Evolutionary conservation across 2,329 filamentous ascomycete species (phyloP).

Genomic region (Cordyceps fumosorosea): DNA sequence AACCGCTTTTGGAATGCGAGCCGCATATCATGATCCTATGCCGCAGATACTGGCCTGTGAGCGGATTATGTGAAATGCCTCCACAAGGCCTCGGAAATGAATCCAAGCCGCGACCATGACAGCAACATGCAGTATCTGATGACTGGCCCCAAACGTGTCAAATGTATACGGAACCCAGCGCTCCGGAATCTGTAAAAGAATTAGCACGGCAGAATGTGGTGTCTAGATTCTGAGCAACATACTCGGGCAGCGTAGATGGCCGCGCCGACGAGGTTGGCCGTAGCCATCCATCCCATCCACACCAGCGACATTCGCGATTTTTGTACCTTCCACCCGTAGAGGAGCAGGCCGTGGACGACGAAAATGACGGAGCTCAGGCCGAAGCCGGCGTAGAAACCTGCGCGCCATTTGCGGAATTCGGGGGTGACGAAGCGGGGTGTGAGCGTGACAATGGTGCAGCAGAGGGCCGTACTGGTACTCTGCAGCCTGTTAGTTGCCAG

Average conservation of each 20-base stretch:
- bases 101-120: slow-evolving; percentile 13
- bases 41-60: neutral
- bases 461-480: slow-evolving; percentile 12
- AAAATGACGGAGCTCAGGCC: slow-evolving; percentile 16
- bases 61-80: slow-evolving; percentile 1
- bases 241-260: slow-evolving; percentile 14
- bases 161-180: slow-evolving; percentile 13
- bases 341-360: slow-evolving; percentile 14
- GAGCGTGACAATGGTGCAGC: slow-evolving; percentile 15
- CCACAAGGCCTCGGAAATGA: slow-evolving; percentile 2
- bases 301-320: slow-evolving; percentile 15
- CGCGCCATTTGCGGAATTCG: slow-evolving; percentile 12
- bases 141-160: slow-evolving; percentile 14
- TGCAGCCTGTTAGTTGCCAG: neutral
- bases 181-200: slow-evolving; percentile 12
- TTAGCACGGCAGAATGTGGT: no score
- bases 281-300: slow-evolving; percentile 16
- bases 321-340: slow-evolving; percentile 16
- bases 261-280: slow-evolving; percentile 15
- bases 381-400: slow-evolving; percentile 16
- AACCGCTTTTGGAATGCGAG: no score
- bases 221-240: neutral
- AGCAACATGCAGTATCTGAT: slow-evolving; percentile 13
- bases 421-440: slow-evolving; percentile 14
- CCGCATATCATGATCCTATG: neutral